Conservation (phyloP, 2,329 filamentous ascomycete species). For the Aureobasidium sp. region DNA sequence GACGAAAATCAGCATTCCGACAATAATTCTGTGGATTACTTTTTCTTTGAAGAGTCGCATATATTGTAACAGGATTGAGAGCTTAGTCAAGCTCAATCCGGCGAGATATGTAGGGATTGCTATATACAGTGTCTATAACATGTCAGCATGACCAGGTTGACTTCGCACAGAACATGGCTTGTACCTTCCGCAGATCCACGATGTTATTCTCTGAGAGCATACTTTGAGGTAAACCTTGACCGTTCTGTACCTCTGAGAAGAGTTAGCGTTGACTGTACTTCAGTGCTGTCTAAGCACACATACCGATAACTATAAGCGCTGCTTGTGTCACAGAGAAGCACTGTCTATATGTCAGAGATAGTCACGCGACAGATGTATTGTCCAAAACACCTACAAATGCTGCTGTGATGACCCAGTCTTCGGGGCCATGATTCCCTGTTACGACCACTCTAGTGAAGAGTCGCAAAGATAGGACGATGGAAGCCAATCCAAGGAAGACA, state of each 20-base stretch:
- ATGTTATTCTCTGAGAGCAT: neutral
- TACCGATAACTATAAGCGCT: neutral
- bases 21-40: conserved; percentile 29
- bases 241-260: neutral
- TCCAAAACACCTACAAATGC: conserved; percentile 5
- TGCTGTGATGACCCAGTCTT: conserved; percentile 16
- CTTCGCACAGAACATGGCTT: neutral
- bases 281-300: neutral
- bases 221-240: neutral
- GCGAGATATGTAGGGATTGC: conserved; percentile 36
- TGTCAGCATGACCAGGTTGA: neutral
- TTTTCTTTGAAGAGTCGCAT: conserved; percentile 39
- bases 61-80: conserved; percentile 43
- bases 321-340: conserved; percentile 6
- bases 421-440: conserved; percentile 15
- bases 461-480: conserved; percentile 14
- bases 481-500: conserved; percentile 11
- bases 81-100: conserved; percentile 35
- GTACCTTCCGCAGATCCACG: neutral
- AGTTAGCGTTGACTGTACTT: neutral
- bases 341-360: neutral
- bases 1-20: conserved; percentile 27
- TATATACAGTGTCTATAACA: conserved; percentile 15
- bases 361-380: too few relatives aligned
- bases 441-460: conserved; percentile 15